Evolutionary conservation across 2,329 filamentous ascomycete species (phyloP), one percentile per base, ranked within the genome.

Genomic region (Botrytis medusae): DNA sequence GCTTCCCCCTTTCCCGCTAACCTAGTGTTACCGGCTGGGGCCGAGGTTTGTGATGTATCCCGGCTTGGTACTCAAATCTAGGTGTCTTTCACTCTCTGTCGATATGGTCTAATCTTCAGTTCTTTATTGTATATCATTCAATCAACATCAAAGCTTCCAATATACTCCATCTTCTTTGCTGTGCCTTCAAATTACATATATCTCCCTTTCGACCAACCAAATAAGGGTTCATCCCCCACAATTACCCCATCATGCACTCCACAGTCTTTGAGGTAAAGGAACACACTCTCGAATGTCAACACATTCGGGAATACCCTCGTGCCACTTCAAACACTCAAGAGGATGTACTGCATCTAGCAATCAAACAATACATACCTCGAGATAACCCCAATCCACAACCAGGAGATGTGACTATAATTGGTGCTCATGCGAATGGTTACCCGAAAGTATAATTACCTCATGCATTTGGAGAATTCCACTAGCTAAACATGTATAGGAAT

Each of bases 351-450:
- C 83, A 90, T 71, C 83, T 98, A 8, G 89, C 90, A 14, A 87
- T 98, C 71, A 98, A 97, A 85, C 93, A 98, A 81, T 98, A 98
- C 81, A 92, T 88, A 0, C 95, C 95, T 1, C 84, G 89, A 72
- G 87, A 91, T 79, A 94, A 95, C 78, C 86, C 85, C 0, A 82
- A 84, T 37, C 92, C 93, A 0, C 86, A 89, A 75, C 88, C 89
- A 1, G 93, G 93, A 48, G 93, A 96, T 82, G 84, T 98, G 14
- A 98, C 94, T 32, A 90, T 98, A 74, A 90, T 98, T 72, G 94
- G 88, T 18, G 91, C 92, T 7, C 95, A 98, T 83, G 95, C 94
- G 68, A 98, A 98, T 84, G 95, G 92, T 18, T 97, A 98, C 77
- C 92, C 93, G 18, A 98, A 98, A 87, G 93, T 93, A 81, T 71